Evolutionary conservation across 2,329 filamentous ascomycete genomes (phyloP).

Genomic region (Nothophoma quercina): DNA sequence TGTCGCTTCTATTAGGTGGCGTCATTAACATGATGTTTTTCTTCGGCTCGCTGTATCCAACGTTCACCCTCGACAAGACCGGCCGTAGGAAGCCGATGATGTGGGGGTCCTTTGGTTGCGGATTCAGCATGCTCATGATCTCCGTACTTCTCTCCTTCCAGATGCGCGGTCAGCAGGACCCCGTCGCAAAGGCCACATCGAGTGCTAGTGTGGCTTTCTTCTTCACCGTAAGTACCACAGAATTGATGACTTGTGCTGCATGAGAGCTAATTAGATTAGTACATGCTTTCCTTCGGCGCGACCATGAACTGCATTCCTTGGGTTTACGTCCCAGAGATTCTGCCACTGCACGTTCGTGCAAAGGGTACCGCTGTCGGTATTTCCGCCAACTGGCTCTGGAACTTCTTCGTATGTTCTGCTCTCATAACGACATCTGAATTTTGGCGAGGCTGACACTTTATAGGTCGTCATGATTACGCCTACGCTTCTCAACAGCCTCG

Average conservation of each 20-base stretch:
- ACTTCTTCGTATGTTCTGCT: slow-evolving; percentile 52
- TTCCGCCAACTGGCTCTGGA: slow-evolving; percentile 59
- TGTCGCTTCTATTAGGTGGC: slow-evolving; percentile 58
- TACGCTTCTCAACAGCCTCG: slow-evolving; percentile 55
- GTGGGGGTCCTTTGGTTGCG: slow-evolving; percentile 43
- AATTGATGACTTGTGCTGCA: too few species aligned
- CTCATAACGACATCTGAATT: too few species aligned
- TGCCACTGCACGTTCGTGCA: slow-evolving; percentile 59
- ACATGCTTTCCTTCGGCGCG: slow-evolving; percentile 36
- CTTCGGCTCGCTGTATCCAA: slow-evolving; percentile 44
- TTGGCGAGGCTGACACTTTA: background rate
- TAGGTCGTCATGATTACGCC: slow-evolving; percentile 61
- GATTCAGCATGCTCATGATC: slow-evolving; percentile 42
- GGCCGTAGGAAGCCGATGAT: slow-evolving; percentile 43
- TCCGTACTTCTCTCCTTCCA: slow-evolving; percentile 55
- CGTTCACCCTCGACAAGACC: slow-evolving; percentile 49
- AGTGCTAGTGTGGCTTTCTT: slow-evolving; percentile 60
- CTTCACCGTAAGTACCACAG: slow-evolving; percentile 54
- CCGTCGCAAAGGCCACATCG: slow-evolving; percentile 51
- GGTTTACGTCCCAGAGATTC: slow-evolving; percentile 60
- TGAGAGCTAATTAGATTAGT: too few species aligned
- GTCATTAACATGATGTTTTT: slow-evolving; percentile 47
- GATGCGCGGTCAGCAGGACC: slow-evolving; percentile 25
- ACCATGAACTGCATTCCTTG: slow-evolving; percentile 53
- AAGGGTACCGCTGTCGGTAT: slow-evolving; percentile 61